Conservation (phyloP, 2,329 filamentous ascomycete genomes). For the Septoria petroselini region DNA sequence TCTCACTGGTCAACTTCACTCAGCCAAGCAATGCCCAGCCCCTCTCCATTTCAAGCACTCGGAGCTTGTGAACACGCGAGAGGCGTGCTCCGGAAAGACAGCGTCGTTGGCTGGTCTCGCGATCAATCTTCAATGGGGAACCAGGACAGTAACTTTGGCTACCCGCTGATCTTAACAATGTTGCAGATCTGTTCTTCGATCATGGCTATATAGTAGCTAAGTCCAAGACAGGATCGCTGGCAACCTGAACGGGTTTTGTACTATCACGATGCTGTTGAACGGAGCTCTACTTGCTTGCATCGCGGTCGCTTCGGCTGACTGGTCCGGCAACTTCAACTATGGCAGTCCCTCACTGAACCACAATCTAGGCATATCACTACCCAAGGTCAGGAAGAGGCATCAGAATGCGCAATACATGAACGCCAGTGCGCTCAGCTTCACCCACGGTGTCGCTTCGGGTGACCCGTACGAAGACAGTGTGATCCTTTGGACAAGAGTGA, state of each 20-base stretch:
- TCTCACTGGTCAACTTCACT: conserved; percentile 5
- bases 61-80: conserved; percentile 7
- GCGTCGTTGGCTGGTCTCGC: conserved; percentile 10
- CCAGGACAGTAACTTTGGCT: too few relatives aligned
- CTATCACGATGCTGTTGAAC: conserved; percentile 1
- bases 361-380: conserved; percentile 61
- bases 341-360: conserved; percentile 63
- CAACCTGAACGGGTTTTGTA: background rate
- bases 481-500: conserved; percentile 40
- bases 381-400: conserved; percentile 56
- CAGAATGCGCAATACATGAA: conserved; percentile 43
- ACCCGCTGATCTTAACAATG: too few relatives aligned
- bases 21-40: conserved; percentile 16
- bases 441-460: conserved; percentile 50
- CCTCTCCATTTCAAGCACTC: conserved; percentile 11
- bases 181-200: conserved; percentile 1
- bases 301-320: conserved; percentile 21
- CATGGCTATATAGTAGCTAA: conserved; percentile 10
- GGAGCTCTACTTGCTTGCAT: conserved; percentile 7
- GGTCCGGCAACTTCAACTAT: conserved; percentile 61
- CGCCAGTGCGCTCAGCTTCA: conserved; percentile 56
- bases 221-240: too few relatives aligned
- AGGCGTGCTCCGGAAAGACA: conserved; percentile 14
- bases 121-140: conserved; percentile 1
- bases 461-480: conserved; percentile 45